Evolutionary conservation across 805 yeast genomes (phyloP).

Genomic region (Nakazawaea peltata): DNA sequence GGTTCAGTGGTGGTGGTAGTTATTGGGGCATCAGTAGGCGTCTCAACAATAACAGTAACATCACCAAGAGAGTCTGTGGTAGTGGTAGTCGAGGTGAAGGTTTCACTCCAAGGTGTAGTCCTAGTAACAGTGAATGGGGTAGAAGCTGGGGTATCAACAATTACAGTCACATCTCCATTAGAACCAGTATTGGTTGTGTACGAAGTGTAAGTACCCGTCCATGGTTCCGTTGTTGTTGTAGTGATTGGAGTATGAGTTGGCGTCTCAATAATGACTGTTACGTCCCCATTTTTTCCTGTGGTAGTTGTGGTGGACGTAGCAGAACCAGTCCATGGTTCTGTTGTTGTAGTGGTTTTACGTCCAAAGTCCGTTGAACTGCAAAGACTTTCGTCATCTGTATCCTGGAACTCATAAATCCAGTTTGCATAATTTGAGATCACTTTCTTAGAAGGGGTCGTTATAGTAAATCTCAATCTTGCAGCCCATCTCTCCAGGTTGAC

Average conservation of each 20-base stretch:
- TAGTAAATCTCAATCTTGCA: conserved; percentile 14
- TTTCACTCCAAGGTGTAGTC: neutral
- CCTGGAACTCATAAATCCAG: neutral
- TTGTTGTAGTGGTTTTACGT: neutral
- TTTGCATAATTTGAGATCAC: conserved; percentile 8
- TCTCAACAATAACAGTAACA: no score
- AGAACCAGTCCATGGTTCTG: neutral
- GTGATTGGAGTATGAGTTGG: neutral
- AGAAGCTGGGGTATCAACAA: neutral
- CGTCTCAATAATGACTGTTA: neutral
- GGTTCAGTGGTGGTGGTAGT: no score
- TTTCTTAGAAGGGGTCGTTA: conserved; percentile 19
- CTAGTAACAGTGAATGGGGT: neutral
- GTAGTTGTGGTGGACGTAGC: neutral
- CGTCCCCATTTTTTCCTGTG: neutral
- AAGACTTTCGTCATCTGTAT: neutral
- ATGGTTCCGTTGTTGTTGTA: neutral
- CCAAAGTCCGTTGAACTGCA: neutral
- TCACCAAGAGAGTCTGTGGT: no score
- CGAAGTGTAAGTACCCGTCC: neutral
- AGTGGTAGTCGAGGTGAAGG: no score
- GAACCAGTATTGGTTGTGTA: neutral
- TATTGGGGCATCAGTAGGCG: no score
- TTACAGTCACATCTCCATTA: neutral
- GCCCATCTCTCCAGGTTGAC: conserved; percentile 14